Conservation (phyloP, 805 yeast genomes). For the Suhomyces tanzawaensis region DNA sequence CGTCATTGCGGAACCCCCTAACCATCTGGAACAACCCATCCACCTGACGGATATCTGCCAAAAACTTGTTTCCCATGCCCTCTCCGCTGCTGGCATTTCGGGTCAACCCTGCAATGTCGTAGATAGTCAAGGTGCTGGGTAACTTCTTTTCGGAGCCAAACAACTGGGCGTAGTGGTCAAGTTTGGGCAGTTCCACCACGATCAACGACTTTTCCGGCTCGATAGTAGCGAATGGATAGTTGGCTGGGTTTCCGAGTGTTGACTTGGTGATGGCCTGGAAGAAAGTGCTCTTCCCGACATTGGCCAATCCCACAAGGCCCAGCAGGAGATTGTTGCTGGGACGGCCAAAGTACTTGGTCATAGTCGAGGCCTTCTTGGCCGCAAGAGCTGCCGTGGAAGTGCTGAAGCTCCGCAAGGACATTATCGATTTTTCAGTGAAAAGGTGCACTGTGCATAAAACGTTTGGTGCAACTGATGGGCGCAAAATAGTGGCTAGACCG, state of each 20-base stretch:
- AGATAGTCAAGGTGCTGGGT: constrained; percentile 56
- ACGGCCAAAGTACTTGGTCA: constrained; percentile 26
- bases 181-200: constrained; percentile 23
- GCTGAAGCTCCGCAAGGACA: background rate
- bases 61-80: constrained; percentile 72
- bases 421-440: too few species aligned
- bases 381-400: background rate
- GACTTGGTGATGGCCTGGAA: constrained; percentile 58
- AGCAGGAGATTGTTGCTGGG: constrained; percentile 36
- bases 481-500: too few species aligned
- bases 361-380: background rate
- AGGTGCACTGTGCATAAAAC: too few species aligned
- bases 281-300: constrained; percentile 50
- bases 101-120: constrained; percentile 63
- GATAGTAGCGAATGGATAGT: constrained; percentile 72
- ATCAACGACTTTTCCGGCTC: constrained; percentile 58
- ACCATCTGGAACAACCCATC: constrained; percentile 72
- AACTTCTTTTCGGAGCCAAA: constrained; percentile 51
- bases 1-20: constrained; percentile 60
- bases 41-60: constrained; percentile 65
- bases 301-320: constrained; percentile 58
- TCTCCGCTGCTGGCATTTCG: constrained; percentile 58
- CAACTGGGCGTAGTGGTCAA: constrained; percentile 46
- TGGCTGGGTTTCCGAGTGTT: constrained; percentile 51
- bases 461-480: too few species aligned